Conservation (phyloP, 257 asterid species). For the Solanum neorickii region DNA sequence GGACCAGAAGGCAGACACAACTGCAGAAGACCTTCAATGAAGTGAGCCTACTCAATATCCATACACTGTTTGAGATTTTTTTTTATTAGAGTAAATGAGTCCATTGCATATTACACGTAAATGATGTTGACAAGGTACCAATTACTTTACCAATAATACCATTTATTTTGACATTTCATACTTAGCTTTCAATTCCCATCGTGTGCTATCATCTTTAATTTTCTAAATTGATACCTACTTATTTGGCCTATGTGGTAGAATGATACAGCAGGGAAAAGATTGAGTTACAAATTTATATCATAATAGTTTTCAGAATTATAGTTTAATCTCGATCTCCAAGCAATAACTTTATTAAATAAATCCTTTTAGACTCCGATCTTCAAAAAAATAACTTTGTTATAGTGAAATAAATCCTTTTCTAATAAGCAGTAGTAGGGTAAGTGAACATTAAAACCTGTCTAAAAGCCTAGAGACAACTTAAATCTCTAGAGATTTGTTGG, state of each 20-base stretch:
- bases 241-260: neutral
- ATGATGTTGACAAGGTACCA: conserved; percentile 2
- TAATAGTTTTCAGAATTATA: neutral
- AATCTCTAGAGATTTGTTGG: neutral
- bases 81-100: neutral
- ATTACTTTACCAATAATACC: neutral
- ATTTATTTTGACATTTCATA: neutral
- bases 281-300: neutral
- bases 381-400: neutral
- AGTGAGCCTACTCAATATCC: neutral
- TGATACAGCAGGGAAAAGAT: neutral
- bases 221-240: neutral
- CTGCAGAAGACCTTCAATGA: neutral
- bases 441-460: neutral
- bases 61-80: neutral
- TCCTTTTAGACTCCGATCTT: neutral
- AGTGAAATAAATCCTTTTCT: neutral
- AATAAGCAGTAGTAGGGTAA: neutral
- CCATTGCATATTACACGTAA: neutral
- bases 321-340: neutral
- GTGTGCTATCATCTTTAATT: neutral
- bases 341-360: neutral
- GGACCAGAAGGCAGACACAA: neutral
- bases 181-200: neutral
- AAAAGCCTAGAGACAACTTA: neutral